Conservation (phyloP, 2,329 filamentous ascomycete genomes). For the Colletotrichum destructivum region DNA sequence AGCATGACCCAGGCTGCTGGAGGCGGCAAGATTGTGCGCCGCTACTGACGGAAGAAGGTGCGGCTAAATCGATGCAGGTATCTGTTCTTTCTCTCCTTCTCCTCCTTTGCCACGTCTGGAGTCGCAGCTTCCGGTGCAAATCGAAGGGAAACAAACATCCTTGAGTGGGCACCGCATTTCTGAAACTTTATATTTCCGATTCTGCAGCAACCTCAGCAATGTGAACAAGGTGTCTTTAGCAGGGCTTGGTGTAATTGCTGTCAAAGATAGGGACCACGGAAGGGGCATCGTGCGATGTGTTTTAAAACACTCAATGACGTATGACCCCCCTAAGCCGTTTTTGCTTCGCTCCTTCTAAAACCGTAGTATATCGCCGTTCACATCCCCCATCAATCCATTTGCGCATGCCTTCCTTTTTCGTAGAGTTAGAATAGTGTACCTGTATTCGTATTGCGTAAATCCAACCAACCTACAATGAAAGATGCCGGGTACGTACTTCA, state of each 20-base stretch:
- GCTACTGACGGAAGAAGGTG: neutral
- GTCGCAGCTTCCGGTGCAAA: too few relatives aligned
- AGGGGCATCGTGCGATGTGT: slow-evolving; percentile 41
- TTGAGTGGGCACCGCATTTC: too few relatives aligned
- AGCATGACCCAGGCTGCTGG: slow-evolving; percentile 1
- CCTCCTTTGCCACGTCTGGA: too few relatives aligned
- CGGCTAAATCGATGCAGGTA: neutral
- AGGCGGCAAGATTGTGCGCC: neutral
- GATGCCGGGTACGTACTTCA: slow-evolving; percentile 1
- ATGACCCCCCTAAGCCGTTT: neutral
- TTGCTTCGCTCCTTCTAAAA: slow-evolving; percentile 24
- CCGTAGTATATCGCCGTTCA: neutral
- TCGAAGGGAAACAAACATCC: too few relatives aligned
- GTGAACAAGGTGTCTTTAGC: too few relatives aligned
- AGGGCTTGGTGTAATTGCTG: slow-evolving; percentile 15
- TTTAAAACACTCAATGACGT: slow-evolving; percentile 42
- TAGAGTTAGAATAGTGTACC: too few relatives aligned
- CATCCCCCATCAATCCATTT: neutral
- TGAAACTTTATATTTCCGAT: neutral
- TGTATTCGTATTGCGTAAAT: too few relatives aligned
- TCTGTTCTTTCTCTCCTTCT: neutral
- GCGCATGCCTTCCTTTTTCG: neutral
- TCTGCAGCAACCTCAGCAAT: too few relatives aligned
- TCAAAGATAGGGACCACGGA: neutral
- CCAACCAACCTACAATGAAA: neutral